phyloP scores from a whole-genome alignment of 192 early-diverging fungal species.

The Umbelopsis sp. region DNA sequence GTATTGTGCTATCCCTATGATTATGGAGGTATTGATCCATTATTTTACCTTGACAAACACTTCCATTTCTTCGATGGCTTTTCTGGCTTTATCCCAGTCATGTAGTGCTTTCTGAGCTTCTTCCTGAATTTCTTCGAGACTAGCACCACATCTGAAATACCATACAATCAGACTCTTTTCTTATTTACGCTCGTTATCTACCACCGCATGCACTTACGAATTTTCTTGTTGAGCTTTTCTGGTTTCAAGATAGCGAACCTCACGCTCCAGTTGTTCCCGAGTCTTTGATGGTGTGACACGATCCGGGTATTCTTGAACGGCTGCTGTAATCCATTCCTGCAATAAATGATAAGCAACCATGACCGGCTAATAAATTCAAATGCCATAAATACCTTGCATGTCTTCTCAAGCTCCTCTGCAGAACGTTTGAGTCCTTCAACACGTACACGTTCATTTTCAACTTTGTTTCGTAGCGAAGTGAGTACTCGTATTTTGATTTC shows the following conservation, averaged over 20 bases:
- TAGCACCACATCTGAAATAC: conserved; percentile 47
- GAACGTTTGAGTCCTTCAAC: background rate
- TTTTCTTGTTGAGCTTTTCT: conserved; percentile 59
- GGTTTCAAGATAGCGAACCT: conserved; percentile 53
- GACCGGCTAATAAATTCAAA: background rate
- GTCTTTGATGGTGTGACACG: conserved; percentile 58
- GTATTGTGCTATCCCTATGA: background rate
- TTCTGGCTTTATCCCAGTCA: conserved; percentile 58
- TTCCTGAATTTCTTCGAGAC: conserved; percentile 61
- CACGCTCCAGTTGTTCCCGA: conserved; percentile 55
- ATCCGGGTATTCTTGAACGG: conserved; percentile 57
- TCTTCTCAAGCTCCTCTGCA: background rate
- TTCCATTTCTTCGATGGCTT: conserved; percentile 49
- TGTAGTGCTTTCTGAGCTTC: conserved; percentile 50
- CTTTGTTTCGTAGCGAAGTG: background rate
- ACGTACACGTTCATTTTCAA: conserved; percentile 14
- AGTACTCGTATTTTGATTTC: background rate
- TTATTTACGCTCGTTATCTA: no score
- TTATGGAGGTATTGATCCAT: background rate
- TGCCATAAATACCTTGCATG: background rate
- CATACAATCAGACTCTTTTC: no score
- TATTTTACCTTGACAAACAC: conserved; percentile 47
- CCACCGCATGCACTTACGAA: conserved; percentile 8
- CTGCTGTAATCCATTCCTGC: conserved; percentile 51
- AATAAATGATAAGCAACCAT: background rate